Evolutionary conservation across 805 yeast species (phyloP), one percentile per base, ranked within the genome.

Genomic region (Ogataea nakhonphanomensis): DNA sequence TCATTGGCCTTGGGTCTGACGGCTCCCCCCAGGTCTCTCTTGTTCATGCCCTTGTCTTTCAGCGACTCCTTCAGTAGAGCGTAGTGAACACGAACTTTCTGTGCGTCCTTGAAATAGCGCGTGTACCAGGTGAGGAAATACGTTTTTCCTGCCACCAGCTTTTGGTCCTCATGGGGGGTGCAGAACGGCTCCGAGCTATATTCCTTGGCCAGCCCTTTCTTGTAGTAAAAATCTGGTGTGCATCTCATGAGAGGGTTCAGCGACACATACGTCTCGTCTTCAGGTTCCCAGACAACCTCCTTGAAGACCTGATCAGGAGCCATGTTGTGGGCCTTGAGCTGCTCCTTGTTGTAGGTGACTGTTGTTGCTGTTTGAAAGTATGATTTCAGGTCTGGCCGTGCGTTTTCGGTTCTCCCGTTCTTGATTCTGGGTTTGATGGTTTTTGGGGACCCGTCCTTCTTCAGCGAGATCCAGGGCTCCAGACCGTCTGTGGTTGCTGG

Each of bases 111-210:
- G 53, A 86, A 88, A 58, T 66, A 81, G 35, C 73, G 70, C 2
- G 91, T 72, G 62, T 69, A 88, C 96, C 96, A 88, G 8, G 91
- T 80, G 37, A 85, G 62, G 54, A 89, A 88, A 53, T 85, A 84
- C 0, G 85, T 76, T 39, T 71, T 64, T 24, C 74, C 95, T 43
- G 74, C 60, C 48, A 74, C 72, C 64, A 84, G 68, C 28, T 66
- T 70, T 9, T 70, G 53, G 43, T 78, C 73, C 52, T 84, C 90
- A 25, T 66, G 69, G 9, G 96, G 96, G 14, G 85, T 75, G 61
- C 96, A 88, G 61, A 87, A 85, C n/a, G 96, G 96, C 37, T 70
- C 93, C 28, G 88, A 75, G 1, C 66, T 53, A 12, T 63, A 58
- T 45, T 67, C 62, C 50, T 78, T 78, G 23, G 79, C 81, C 26